Base-by-base conservation (phyloP, 495 filamentous ascomycete genomes). In the Aspergillus nidulans region DNA sequence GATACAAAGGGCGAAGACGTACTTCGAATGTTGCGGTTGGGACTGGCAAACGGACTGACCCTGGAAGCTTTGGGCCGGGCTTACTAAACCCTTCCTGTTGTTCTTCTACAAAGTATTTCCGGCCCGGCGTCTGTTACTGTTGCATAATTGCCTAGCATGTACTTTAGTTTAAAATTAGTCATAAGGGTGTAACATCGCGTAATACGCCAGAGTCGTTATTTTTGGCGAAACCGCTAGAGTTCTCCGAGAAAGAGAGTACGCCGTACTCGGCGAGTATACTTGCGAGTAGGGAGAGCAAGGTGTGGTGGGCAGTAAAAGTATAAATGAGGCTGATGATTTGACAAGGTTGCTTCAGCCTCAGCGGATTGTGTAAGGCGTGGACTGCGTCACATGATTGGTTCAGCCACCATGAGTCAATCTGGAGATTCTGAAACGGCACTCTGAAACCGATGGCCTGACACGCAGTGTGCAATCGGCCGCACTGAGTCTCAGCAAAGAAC, bases 1-100 rank as follows among this genome's bases (percentile, higher is more conserved):
- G 71, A 74, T 25, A 77, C 76, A 10, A 82, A 62, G 49, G 88
- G 82, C 0, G 74, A 79, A 59, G 87, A 92, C 62, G 72, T 96
- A 1, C 70, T 96, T 36, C 71, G 77, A 51, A 75, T 88, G 62
- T 61, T 96, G 73, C 80, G 91, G 62, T 63, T 88, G 53, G 88
- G 87, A 20, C 63, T 96, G 63, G 87, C 89, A 13, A 81, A 77
- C 60, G 89, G 69, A n/a, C 62, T 76, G 67, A 72, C 69, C 50
- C 59, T 64, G 15, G 64, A 68, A 25, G 69, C 65, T 2, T 59
- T 73, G 41, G 70, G 71, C 15, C 8, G 21, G 42, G 41, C 57
- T 41, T 48, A 47, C 50, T 47, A 34, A 34, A 34, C 30, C 26
- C 26, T 28, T 34, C 15, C 38, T 30, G 30, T 52, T 34, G 9